Evolutionary conservation across 2,329 filamentous ascomycete genomes (phyloP).

Genomic region (Laburnicola sp.): DNA sequence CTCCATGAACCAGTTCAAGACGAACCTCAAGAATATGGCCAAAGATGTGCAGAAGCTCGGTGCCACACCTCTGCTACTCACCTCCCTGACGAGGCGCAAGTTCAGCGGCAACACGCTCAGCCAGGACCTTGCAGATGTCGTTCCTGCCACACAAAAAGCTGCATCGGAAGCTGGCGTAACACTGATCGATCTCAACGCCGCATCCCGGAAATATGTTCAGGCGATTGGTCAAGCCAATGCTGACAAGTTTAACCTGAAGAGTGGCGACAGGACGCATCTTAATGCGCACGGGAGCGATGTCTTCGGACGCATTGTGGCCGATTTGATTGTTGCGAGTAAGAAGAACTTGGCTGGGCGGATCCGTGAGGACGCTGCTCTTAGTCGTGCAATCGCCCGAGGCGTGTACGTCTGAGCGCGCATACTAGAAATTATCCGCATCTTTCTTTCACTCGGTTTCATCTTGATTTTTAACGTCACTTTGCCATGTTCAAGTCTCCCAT

Average conservation of each 20-base stretch:
- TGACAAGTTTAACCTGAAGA: conserved; percentile 53
- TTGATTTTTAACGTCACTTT: too few relatives aligned
- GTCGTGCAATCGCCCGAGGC: background rate
- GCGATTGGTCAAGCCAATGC: conserved; percentile 54
- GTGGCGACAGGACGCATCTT: conserved; percentile 58
- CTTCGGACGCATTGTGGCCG: conserved; percentile 59
- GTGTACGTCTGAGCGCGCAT: background rate
- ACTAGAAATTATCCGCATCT: too few relatives aligned
- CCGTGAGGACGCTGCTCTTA: background rate
- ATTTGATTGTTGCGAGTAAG: conserved; percentile 47
- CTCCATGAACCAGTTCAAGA: conserved; percentile 51
- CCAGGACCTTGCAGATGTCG: conserved; percentile 53
- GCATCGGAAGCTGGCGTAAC: conserved; percentile 45
- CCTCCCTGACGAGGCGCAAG: conserved; percentile 57
- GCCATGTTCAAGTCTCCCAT: too few relatives aligned
- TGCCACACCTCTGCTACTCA: conserved; percentile 53
- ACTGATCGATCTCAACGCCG: conserved; percentile 57
- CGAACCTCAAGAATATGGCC: conserved; percentile 53
- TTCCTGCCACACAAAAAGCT: conserved; percentile 51
- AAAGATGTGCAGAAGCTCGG: conserved; percentile 34
- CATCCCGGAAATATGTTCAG: conserved; percentile 55
- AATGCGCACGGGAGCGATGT: conserved; percentile 56
- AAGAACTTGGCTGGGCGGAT: conserved; percentile 1
- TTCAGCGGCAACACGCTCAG: conserved; percentile 49
- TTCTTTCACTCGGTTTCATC: too few relatives aligned